These are phyloP conservation scores for Protostelium mycophagum DNA, from an alignment of 78 protist genomes.

Conservation along the genomic window DNA sequence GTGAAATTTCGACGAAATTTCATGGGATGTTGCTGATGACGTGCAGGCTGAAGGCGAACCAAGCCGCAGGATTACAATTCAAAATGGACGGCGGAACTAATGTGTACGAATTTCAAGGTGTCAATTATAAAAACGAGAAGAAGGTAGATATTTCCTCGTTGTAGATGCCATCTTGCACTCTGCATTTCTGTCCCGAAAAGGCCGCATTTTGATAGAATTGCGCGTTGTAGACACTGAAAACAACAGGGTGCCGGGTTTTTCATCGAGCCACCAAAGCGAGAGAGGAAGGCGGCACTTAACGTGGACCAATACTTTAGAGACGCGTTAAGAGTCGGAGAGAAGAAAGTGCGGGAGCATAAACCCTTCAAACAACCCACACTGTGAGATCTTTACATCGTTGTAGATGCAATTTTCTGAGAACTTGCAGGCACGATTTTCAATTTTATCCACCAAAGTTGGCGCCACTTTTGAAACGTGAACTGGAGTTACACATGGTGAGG, in stretches of 20 bases:
- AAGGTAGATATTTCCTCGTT: neutral
- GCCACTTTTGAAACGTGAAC: slow-evolving; percentile 55
- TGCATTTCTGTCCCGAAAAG: neutral
- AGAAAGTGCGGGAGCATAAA: slow-evolving; percentile 8
- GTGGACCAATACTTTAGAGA: slow-evolving; percentile 28
- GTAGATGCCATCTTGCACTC: neutral
- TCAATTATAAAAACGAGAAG: slow-evolving; percentile 39
- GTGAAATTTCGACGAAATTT: too few species aligned
- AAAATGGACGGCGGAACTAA: slow-evolving; percentile 26
- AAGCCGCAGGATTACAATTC: slow-evolving; percentile 25
- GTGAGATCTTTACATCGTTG: neutral
- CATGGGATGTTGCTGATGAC: too few species aligned
- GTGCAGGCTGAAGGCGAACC: slow-evolving; percentile 21
- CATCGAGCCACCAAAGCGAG: slow-evolving; percentile 62
- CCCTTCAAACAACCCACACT: slow-evolving; percentile 33
- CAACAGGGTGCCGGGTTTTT: neutral
- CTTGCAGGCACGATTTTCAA: slow-evolving; percentile 41
- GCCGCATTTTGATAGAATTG: neutral
- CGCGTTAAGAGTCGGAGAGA: neutral
- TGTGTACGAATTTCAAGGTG: slow-evolving; percentile 88
- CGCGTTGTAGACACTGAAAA: neutral
- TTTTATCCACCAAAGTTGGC: slow-evolving; percentile 57
- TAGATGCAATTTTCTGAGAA: neutral
- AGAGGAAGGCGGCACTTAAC: slow-evolving; percentile 26
- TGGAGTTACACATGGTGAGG: slow-evolving; percentile 12